A percentile compares a stretch with the other conserved stretches of the same genome.
phyloP scores from a whole-genome alignment of 768 basidiomycete genomes.

The Lepiota venenata region DNA sequence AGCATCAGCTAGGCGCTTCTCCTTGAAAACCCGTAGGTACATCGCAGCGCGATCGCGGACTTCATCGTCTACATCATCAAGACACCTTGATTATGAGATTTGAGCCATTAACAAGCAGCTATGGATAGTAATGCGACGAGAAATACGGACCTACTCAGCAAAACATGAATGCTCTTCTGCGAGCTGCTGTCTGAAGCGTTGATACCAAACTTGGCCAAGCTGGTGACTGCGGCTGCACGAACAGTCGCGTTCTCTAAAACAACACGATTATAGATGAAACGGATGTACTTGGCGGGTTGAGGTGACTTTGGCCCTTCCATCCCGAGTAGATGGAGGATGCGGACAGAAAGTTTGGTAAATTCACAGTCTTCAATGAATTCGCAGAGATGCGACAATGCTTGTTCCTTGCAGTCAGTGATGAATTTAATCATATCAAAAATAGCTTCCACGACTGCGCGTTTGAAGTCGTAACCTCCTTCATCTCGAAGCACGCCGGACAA shows the following conservation, averaged over 20 bases:
- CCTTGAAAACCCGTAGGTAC: slow-evolving; percentile 83
- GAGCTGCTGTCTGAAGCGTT: slow-evolving; percentile 76
- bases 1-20: slow-evolving; percentile 73
- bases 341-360: slow-evolving; percentile 97
- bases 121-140: background rate
- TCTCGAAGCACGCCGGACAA: slow-evolving; percentile 95
- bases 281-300: slow-evolving; percentile 98
- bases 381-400: slow-evolving; percentile 95
- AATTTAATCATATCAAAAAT: slow-evolving; percentile 99
- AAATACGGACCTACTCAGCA: slow-evolving; percentile 69
- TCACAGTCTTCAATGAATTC: slow-evolving; percentile 99
- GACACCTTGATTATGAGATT: slow-evolving; percentile 51
- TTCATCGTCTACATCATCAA: slow-evolving; percentile 99
- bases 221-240: slow-evolving; percentile 92
- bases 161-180: slow-evolving; percentile 82
- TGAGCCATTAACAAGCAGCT: slow-evolving; percentile 5
- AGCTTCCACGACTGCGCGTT: slow-evolving; percentile 97
- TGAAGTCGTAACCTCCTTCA: slow-evolving; percentile 99
- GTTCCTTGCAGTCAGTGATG: slow-evolving; percentile 93
- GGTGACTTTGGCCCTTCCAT: slow-evolving; percentile 94
- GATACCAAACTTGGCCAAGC: slow-evolving; percentile 95
- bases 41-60: slow-evolving; percentile 96
- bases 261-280: slow-evolving; percentile 99
- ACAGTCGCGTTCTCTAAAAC: slow-evolving; percentile 98
- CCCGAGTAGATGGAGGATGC: slow-evolving; percentile 92